Evolutionary conservation across 2,329 filamentous ascomycete genomes (phyloP).

Genomic region (Rutstroemia sp.): DNA sequence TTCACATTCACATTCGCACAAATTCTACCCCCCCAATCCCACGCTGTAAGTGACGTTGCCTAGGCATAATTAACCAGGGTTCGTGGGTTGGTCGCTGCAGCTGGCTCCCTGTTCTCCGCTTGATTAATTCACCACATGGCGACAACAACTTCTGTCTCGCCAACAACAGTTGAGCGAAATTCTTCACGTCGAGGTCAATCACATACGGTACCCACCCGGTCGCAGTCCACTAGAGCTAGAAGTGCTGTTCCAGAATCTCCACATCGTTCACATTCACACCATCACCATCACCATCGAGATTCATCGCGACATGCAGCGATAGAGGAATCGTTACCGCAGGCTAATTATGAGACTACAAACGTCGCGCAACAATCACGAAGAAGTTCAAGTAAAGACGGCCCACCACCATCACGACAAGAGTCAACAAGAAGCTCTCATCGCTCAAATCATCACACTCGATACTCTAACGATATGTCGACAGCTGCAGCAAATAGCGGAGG

Average conservation of each 20-base stretch:
- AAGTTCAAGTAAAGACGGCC: conserved; percentile 27
- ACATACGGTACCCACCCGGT: conserved; percentile 22
- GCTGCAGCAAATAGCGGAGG: conserved; percentile 46
- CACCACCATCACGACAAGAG: conserved; percentile 20
- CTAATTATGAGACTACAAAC: conserved; percentile 69
- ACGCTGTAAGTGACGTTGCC: background rate
- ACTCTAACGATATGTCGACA: conserved; percentile 39
- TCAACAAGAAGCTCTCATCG: conserved; percentile 31
- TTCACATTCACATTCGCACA: background rate
- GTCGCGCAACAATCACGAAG: conserved; percentile 38
- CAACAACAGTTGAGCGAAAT: conserved; percentile 22
- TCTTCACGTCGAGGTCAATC: conserved; percentile 19
- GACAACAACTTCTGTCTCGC: conserved; percentile 20
- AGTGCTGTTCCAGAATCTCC: conserved; percentile 15
- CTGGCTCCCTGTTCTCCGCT: conserved; percentile 13
- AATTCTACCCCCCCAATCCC: background rate
- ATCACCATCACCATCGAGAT: conserved; percentile 28
- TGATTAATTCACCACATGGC: conserved; percentile 16
- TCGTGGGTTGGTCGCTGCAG: conserved; percentile 6
- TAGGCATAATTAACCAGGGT: conserved; percentile 1
- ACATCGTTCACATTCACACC: conserved; percentile 20
- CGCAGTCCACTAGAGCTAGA: conserved; percentile 25
- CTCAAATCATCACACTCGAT: conserved; percentile 29
- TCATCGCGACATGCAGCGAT: conserved; percentile 34
- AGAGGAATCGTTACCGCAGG: conserved; percentile 43